Evolutionary conservation across 164 flowering plant species (phyloP), one percentile per base, ranked within the genome.

Genomic region (Sextonia rubra): DNA sequence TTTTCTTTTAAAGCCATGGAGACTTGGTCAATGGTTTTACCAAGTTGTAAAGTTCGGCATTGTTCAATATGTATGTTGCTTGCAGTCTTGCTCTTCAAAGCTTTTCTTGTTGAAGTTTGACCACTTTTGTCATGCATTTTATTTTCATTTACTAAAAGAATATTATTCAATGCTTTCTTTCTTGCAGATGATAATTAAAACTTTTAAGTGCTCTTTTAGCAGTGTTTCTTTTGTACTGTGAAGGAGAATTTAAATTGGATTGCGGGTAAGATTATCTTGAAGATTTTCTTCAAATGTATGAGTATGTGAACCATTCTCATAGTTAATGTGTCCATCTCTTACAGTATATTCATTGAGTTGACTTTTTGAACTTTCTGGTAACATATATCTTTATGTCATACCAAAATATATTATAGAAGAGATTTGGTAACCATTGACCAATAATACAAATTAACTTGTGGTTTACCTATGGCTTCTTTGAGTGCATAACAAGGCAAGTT

Each of bases 31-130:
- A 71, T 85, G 97, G 97, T 87, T 93, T 80, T 96, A 91, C 83
- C 97, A 87, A 86, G 85, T 91, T 61, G 82, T 93, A 75, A 96
- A 96, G 83, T 71, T 93, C 75, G 98, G 99, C 44, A 91, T 93
- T 74, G 93, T 96, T 73, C 99, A 96, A 83, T 96, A 96, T 87
- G 99, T 96, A 93, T 80, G 99, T 82, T 60, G 68, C 11, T 23
- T 52, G 52, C 15, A 24, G 18, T 48, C 64, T 37, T 68, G 5
- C 66, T 67, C 7, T 72, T 70, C 20, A 64, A 60, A 12, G 12
- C 20, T 55, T 20, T 17, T 55, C 52, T 15, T 24, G 3, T 12
- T 71, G 49, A 25, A 24, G 73, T 3, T n/a, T 29, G 6, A 27
- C 47, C 12, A 26, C 27, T 26, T 18, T 18, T 18, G 12, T 12